A percentile compares a stretch with the other conserved stretches of the same genome.
Evolutionary conservation across 441 rosid genomes (phyloP).

Genomic region (Gossypium schwendimanii): DNA sequence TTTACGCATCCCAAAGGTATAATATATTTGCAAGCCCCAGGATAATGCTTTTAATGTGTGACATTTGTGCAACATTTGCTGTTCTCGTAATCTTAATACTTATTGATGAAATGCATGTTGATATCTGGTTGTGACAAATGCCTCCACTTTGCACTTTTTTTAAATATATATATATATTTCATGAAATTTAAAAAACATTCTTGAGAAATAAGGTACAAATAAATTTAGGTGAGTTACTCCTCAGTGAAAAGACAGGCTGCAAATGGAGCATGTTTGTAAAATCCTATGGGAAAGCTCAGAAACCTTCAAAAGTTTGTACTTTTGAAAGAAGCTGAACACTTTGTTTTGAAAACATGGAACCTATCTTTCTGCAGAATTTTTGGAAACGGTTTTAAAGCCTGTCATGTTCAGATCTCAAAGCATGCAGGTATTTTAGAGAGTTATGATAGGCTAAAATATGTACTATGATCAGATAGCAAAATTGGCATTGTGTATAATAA

Average conservation of each 20-base stretch:
- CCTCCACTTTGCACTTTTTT: neutral
- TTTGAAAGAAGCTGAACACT: neutral
- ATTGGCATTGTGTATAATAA: neutral
- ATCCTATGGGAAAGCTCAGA: neutral
- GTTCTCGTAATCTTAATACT: neutral
- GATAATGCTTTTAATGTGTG: neutral
- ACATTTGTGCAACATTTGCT: neutral
- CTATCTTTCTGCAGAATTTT: neutral
- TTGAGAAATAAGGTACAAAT: neutral
- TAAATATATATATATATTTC: neutral
- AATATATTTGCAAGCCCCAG: slow-evolving; percentile 7
- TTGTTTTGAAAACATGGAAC: neutral
- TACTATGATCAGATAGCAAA: neutral
- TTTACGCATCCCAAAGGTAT: slow-evolving; percentile 87
- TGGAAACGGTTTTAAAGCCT: neutral
- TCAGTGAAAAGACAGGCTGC: neutral
- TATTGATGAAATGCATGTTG: neutral
- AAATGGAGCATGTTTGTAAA: neutral
- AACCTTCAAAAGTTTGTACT: neutral
- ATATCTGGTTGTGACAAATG: neutral
- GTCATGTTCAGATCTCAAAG: neutral
- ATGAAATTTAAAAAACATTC: neutral
- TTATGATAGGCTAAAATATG: neutral
- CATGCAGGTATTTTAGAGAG: neutral
- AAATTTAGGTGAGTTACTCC: neutral